Base-by-base conservation (phyloP, 306 rosid genomes). In the Sicyos edulis region DNA sequence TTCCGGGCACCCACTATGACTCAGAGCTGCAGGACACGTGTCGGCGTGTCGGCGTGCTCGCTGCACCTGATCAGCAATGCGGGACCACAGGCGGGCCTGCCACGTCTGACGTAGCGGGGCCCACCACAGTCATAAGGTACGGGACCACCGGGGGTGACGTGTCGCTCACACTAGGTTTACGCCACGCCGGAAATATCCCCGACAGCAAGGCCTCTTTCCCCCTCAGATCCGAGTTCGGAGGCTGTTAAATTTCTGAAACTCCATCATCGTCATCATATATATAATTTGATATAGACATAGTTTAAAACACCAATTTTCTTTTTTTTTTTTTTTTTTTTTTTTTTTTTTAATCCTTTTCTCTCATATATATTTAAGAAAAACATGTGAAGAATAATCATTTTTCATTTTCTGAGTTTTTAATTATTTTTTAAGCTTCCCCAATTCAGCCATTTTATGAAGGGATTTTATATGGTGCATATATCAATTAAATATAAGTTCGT, bases 101-200 rank as follows among this genome's bases (percentile, higher is more conserved):
- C 12, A 74, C 10, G 37, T 77, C 84, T 72, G 85, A 82, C 74
- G 81, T 81, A 47, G 87, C 7, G 3, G 72, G 92, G 51, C 82
- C 97, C 57, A 87, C 92, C 50, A 87, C 89, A 5, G 84, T 91
- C 72, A 88, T 89, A 42, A 87, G 90, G 77, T 95, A 87, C 53
- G 99, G 97, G 88, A 79, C 97, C 89, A 85, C 91, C 29, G 3
- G 82, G 8, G 92, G 99, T 70, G 99, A 95, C 71, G 99, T 95
- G 85, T 95, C 99, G 53, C 98, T 93, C 78, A 93, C 98, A 51
- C 73, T 93, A 72, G 98, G 98, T 87, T 83, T 93, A 59, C 98
- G 96, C 82, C 98, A 90, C 54, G 92, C 96, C 60, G 98, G 98
- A 14, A 86, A 91, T 80, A 76, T 84, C 82, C 88, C 95, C 11